These are phyloP conservation scores for Sonneratia caseolaris DNA, from an alignment of 345 rosid species.

Conservation along the genomic window DNA sequence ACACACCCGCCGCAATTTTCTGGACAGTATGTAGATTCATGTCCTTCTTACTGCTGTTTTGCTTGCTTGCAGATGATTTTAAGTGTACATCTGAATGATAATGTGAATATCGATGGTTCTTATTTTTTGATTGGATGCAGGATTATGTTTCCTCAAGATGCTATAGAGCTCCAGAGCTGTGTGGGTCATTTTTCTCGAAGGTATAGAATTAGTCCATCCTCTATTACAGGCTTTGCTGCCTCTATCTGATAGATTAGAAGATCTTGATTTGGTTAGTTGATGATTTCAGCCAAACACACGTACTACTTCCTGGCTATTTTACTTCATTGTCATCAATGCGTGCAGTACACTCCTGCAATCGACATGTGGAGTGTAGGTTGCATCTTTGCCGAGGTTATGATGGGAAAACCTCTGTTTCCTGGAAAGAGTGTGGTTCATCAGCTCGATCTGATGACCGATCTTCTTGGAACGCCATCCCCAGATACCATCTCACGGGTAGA, in stretches of 20 bases:
- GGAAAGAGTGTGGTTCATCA: conserved; percentile 84
- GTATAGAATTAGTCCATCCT: conserved; percentile 20
- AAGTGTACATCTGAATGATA: not conserved
- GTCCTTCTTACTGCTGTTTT: not conserved
- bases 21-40: conserved; percentile 64
- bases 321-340: conserved; percentile 5
- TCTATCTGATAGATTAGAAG: not conserved
- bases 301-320: not conserved
- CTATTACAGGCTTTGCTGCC: not conserved
- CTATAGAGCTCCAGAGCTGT: conserved; percentile 98
- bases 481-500: conserved; percentile 66
- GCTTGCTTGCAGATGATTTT: not conserved
- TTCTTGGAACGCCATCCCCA: conserved; percentile 75
- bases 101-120: conserved; percentile 2
- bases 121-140: conserved; percentile 22
- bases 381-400: conserved; percentile 78
- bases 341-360: conserved; percentile 80
- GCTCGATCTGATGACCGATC: conserved; percentile 82
- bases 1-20: conserved; percentile 73
- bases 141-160: conserved; percentile 96
- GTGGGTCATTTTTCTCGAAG: conserved; percentile 96
- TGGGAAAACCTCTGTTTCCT: conserved; percentile 72
- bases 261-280: not conserved
- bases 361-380: conserved; percentile 92
- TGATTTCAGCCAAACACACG: not conserved